A percentile compares a stretch with the other conserved stretches of the same genome.
phyloP scores from a whole-genome alignment of 805 yeast species.

The Kurtzmaniella fragi region DNA sequence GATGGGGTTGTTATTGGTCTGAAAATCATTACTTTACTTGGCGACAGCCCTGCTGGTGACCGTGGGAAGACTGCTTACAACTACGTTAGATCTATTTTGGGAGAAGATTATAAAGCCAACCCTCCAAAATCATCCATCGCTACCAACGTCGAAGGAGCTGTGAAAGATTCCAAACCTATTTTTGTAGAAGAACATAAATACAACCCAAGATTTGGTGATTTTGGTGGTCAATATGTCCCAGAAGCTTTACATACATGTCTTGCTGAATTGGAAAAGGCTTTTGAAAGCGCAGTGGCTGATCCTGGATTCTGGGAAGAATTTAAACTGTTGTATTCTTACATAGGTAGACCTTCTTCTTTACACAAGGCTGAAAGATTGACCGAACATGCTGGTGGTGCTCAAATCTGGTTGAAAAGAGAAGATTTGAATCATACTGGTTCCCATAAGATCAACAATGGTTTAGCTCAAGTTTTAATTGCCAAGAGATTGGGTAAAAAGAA shows the following conservation, averaged over 20 bases:
- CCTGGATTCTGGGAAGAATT: conserved; percentile 93
- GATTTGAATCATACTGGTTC: conserved; percentile 90
- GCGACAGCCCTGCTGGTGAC: conserved; percentile 55
- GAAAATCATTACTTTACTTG: conserved; percentile 67
- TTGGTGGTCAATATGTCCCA: conserved; percentile 99
- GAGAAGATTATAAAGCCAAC: conserved; percentile 38
- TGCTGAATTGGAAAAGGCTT: conserved; percentile 82
- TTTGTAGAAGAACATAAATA: conserved; percentile 60
- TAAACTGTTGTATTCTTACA: conserved; percentile 76
- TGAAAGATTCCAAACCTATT: conserved; percentile 30
- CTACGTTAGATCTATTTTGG: conserved; percentile 67
- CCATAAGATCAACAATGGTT: conserved; percentile 79
- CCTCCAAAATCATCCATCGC: conserved; percentile 20
- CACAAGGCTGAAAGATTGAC: conserved; percentile 89
- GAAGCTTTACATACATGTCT: conserved; percentile 92
- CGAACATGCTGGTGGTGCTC: conserved; percentile 84
- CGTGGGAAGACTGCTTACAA: conserved; percentile 60
- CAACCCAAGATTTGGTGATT: conserved; percentile 82
- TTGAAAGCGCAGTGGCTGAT: conserved; percentile 84
- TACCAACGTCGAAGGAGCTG: conserved; percentile 12
- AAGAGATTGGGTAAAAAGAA: conserved; percentile 72
- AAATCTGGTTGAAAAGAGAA: conserved; percentile 97
- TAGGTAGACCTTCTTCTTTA: conserved; percentile 93
- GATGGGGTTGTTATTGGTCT: conserved; percentile 98
- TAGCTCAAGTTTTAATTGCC: conserved; percentile 78